Evolutionary conservation across 768 basidiomycete genomes (phyloP).

Genomic region (Suillus subaureus): DNA sequence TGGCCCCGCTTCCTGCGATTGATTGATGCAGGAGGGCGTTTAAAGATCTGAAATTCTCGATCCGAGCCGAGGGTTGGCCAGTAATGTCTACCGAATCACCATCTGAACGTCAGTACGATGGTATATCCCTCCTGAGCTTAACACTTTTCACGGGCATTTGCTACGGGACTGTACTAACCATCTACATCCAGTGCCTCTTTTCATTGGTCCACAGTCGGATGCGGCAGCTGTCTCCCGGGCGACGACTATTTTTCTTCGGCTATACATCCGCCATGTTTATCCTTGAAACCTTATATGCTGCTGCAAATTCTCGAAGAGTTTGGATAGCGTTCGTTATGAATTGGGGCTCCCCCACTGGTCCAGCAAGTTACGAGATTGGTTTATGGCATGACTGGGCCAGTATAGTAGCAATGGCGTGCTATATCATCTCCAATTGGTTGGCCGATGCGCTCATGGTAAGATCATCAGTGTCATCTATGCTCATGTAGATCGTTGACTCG

Average conservation of each 20-base stretch:
- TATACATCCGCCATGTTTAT: slow-evolving; percentile 32
- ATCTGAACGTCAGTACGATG: neutral
- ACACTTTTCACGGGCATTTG: neutral
- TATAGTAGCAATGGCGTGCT: slow-evolving; percentile 28
- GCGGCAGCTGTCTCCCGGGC: neutral
- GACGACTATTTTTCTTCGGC: slow-evolving; percentile 21
- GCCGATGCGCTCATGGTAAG: slow-evolving; percentile 32
- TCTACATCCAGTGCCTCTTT: slow-evolving; percentile 4
- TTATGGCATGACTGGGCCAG: slow-evolving; percentile 25
- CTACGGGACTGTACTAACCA: slow-evolving; percentile 5
- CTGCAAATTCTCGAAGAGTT: slow-evolving; percentile 30
- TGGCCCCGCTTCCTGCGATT: neutral
- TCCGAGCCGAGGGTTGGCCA: neutral
- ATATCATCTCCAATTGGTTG: slow-evolving; percentile 33
- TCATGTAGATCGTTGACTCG: slow-evolving; percentile 10
- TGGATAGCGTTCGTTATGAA: slow-evolving; percentile 33
- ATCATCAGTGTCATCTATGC: neutral
- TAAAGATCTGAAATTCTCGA: neutral
- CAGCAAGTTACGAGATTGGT: slow-evolving; percentile 24
- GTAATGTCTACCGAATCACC: neutral
- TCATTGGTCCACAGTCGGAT: neutral
- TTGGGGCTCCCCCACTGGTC: slow-evolving; percentile 21
- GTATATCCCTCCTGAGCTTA: slow-evolving; percentile 1
- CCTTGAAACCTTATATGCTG: slow-evolving; percentile 29
- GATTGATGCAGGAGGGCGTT: neutral